Evolutionary conservation across 352 stramenopile genomes (phyloP), one percentile per base, ranked within the genome.

Genomic region (Phytophthora sojae): DNA sequence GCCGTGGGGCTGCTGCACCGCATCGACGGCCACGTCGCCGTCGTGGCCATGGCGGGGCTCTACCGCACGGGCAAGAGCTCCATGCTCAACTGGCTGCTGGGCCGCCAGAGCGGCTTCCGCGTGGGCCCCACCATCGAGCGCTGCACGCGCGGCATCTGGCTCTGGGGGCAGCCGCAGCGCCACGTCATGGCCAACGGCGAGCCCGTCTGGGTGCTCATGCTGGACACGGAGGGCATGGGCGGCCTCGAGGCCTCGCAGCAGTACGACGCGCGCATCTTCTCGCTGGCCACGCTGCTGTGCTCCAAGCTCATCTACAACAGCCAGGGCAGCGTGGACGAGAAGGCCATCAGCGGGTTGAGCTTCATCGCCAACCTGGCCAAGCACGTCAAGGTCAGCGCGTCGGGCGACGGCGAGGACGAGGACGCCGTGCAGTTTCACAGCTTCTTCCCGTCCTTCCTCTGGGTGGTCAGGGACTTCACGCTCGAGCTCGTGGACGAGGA

Each of bases 231-330:
- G 64, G 91, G 91, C 8, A 87, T 97, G 64, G 91, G 91, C 57
- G 85, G 86, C 1, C 77, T 96, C n/a, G 88, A 96, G 64, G 85
- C 84, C 3, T 93, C 82, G 61, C 86, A 93, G 75, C 82, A 94
- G 67, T 94, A 97, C 69, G 91, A 97, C 63, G 84, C 87, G 50
- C 86, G 88, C 12, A 96, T 97, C 69, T 97, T 97, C 71, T 91
- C 87, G 55, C 72, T 97, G 55, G 86, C 89, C 30, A 91, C 85
- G 60, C 71, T 97, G 51, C 81, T 97, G 21, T 95, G 85, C 71
- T 96, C 86, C 51, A 93, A 91, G 61, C 78, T 97, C 45, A 89
- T 97, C 57, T 97, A 96, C 77, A 97, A 97, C 70, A 93, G 85
- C 60, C 86, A 93, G 60, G 88, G 88, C 9, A 93, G 79, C 30